Base-by-base conservation (phyloP, 768 basidiomycete species). In the Cystobasidium tubakii region DNA sequence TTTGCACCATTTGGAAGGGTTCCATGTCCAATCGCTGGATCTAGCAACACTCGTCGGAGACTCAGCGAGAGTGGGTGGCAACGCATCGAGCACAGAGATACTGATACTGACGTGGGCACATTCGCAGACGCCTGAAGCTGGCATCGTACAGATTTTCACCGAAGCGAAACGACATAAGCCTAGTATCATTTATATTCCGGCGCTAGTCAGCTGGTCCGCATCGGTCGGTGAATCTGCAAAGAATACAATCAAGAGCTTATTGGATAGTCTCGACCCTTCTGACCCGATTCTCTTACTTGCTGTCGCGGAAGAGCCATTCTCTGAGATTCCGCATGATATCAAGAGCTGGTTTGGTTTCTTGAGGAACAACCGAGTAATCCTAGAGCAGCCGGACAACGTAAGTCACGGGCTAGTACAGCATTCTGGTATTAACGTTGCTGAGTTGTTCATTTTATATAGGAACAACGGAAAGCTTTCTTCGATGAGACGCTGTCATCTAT, bases 91-190 rank as follows among this genome's bases (percentile, higher is more conserved):
- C 1, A 44, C 33, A 19, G 23, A 27, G 31, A 9, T 75, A 43
- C 69, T 76, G 73, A 13, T 25, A 57, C 23, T 31, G 23, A 57
- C 12, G 7, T 21, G 7, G 54, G 31, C 73, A 66, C 43, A 6
- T 50, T n/a, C 42, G 3, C 15, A 95, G 92, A 91, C 91, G 0
- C 82, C 87, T 3, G 96, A 99, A 82, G 91, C 96, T 0, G 89
- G 91, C 1, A 88, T 97, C 67, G 92, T 97, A 2, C 94, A 98
- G 77, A 84, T 96, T 21, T 97, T 99, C 79, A 86, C 94, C 25
- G 96, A 99, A 81, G 96, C 95, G 0, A 98, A 97, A 80, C 88
- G 95, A 31, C 91, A 96, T 80, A 93, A 95, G 77, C 96, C 96
- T 0, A 93, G 92, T 0, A 89, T 98, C 43, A 86, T 99, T 62